Conservation (phyloP, 257 asterid genomes). For the Datura wrightii region DNA sequence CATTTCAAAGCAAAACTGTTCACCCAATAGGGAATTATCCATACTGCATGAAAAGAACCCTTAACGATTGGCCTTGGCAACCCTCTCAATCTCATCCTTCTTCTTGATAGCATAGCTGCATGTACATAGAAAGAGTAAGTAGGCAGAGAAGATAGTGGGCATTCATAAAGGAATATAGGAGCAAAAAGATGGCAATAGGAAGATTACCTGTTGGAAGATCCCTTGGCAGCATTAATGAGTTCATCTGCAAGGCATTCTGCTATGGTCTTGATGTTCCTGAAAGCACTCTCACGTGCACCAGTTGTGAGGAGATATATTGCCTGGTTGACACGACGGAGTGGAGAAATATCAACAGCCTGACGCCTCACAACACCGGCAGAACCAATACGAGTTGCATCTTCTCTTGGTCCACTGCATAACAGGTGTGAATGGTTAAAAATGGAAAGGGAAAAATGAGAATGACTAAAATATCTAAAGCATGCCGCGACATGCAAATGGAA, state of each 20-base stretch:
- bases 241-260: conserved; percentile 89
- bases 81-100: conserved; percentile 82
- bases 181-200: neutral
- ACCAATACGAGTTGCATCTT: conserved; percentile 86
- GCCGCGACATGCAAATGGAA: neutral
- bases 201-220: conserved; percentile 73
- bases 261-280: conserved; percentile 69
- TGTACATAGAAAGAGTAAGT: neutral
- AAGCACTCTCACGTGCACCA: conserved; percentile 81
- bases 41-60: conserved; percentile 7
- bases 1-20: neutral
- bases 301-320: conserved; percentile 74
- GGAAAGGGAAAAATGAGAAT: neutral
- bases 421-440: too few relatives aligned
- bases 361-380: conserved; percentile 90
- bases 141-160: neutral
- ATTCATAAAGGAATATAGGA: too few relatives aligned
- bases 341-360: conserved; percentile 85
- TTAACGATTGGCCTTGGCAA: conserved; percentile 80
- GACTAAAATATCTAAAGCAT: neutral
- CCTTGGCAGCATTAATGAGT: conserved; percentile 81
- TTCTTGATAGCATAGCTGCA: conserved; percentile 78
- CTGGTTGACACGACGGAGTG: conserved; percentile 79
- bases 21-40: neutral
- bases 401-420: conserved; percentile 65